Evolutionary conservation across 768 basidiomycete genomes (phyloP).

Genomic region (Lenzites betulinus): DNA sequence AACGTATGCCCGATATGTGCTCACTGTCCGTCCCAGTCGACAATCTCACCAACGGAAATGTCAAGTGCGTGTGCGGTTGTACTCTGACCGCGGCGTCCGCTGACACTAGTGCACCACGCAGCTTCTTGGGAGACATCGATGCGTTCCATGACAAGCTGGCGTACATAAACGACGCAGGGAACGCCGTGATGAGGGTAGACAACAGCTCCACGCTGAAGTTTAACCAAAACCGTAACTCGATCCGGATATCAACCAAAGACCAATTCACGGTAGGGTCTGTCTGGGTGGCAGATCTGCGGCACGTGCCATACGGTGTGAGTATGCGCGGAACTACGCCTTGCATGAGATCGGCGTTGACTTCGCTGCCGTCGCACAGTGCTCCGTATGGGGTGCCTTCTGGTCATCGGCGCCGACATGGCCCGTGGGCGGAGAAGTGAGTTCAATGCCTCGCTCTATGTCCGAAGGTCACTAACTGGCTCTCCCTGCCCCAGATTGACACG

Average conservation of each 20-base stretch:
- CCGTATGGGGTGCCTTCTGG: constrained; percentile 72
- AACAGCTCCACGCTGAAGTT: constrained; percentile 55
- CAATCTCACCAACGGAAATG: constrained; percentile 70
- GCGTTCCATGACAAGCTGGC: constrained; percentile 55
- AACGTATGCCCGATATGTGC: background rate
- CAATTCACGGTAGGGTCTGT: constrained; percentile 59
- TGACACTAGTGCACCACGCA: constrained; percentile 22
- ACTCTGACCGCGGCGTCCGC: background rate
- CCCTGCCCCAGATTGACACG: constrained; percentile 48
- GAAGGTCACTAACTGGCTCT: constrained; percentile 33
- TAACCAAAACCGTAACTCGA: constrained; percentile 64
- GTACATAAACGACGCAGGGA: constrained; percentile 65
- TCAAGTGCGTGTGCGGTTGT: constrained; percentile 39
- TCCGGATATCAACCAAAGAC: constrained; percentile 62
- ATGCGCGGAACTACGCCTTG: background rate
- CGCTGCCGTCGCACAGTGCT: constrained; percentile 51
- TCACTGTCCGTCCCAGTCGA: constrained; percentile 46
- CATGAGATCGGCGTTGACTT: background rate
- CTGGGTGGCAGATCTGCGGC: constrained; percentile 65
- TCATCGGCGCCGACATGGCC: constrained; percentile 62
- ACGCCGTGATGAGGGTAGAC: constrained; percentile 78
- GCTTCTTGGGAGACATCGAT: constrained; percentile 48
- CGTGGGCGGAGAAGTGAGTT: constrained; percentile 50
- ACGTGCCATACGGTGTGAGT: constrained; percentile 64
- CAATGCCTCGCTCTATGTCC: constrained; percentile 8